Evolutionary conservation across 164 flowering plant species (phyloP).

Genomic region (Paratinospora sagittata): DNA sequence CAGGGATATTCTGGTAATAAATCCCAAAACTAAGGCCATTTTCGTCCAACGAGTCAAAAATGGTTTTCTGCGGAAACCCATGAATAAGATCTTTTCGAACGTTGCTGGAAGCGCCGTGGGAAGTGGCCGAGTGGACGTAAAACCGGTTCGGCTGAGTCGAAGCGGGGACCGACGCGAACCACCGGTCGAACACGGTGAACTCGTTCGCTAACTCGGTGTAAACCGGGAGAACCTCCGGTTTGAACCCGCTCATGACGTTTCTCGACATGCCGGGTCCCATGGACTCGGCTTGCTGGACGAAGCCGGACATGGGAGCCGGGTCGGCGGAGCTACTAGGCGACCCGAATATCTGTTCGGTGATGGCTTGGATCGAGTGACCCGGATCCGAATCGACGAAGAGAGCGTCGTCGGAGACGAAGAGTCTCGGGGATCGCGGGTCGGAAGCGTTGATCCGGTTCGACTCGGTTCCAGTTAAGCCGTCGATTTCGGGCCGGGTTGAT

Average conservation of each 20-base stretch:
- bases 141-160: constrained; percentile 95
- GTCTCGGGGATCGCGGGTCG: constrained; percentile 21
- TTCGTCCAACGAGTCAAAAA: constrained; percentile 88
- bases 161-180: constrained; percentile 87
- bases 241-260: constrained; percentile 83
- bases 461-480: constrained; percentile 35
- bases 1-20: constrained; percentile 94
- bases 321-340: constrained; percentile 19
- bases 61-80: constrained; percentile 85
- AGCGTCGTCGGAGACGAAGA: constrained; percentile 30
- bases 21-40: constrained; percentile 70
- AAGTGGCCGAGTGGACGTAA: constrained; percentile 91
- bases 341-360: constrained; percentile 36
- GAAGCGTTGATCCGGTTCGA: constrained; percentile 24
- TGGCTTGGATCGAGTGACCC: constrained; percentile 44
- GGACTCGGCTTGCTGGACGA: constrained; percentile 66
- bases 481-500: constrained; percentile 29
- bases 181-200: constrained; percentile 75
- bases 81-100: constrained; percentile 67
- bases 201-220: constrained; percentile 66
- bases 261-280: constrained; percentile 40
- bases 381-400: constrained; percentile 35
- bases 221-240: constrained; percentile 53
- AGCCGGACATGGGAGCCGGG: constrained; percentile 80
- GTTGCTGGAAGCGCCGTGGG: constrained; percentile 78